phyloP scores from a whole-genome alignment of 371 early-diverging fungal genomes.

The Rhizopus delemar region DNA sequence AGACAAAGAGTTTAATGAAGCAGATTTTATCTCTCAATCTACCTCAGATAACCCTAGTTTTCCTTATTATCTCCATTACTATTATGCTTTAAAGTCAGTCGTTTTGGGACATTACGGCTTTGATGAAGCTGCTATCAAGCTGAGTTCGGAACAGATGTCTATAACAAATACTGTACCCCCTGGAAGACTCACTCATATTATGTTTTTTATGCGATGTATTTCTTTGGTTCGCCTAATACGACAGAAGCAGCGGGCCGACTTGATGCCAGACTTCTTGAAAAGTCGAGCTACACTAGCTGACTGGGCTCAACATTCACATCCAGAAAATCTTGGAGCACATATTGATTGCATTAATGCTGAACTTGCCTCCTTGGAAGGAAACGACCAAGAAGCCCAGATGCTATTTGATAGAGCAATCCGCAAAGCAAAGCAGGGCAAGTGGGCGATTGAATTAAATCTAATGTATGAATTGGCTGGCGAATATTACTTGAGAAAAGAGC shows the following conservation, averaged over 20 bases:
- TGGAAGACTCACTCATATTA: constrained; percentile 40
- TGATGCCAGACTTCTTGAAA: constrained; percentile 21
- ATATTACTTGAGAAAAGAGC: constrained; percentile 33
- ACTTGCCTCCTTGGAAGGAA: constrained; percentile 28
- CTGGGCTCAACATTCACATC: constrained; percentile 40
- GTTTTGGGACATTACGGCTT: constrained; percentile 33
- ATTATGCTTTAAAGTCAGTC: constrained; percentile 38
- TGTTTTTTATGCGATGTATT: constrained; percentile 45
- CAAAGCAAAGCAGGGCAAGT: constrained; percentile 38
- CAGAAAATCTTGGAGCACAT: constrained; percentile 37
- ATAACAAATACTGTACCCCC: constrained; percentile 37
- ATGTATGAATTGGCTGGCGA: constrained; percentile 47
- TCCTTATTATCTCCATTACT: constrained; percentile 29
- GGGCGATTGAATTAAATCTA: constrained; percentile 34
- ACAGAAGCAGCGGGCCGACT: constrained; percentile 5
- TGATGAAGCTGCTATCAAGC: constrained; percentile 29
- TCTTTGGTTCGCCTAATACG: constrained; percentile 34
- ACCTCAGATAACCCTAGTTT: background rate
- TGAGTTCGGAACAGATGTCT: constrained; percentile 32
- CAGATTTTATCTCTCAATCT: constrained; percentile 22
- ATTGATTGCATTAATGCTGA: constrained; percentile 48
- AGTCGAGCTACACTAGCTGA: constrained; percentile 25
- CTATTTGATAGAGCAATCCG: constrained; percentile 42
- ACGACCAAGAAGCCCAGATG: constrained; percentile 29
- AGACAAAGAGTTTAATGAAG: constrained; percentile 38